Evolutionary conservation across 345 rosid species (phyloP), one percentile per base, ranked within the genome.

Genomic region (Rhizophora mangle): DNA sequence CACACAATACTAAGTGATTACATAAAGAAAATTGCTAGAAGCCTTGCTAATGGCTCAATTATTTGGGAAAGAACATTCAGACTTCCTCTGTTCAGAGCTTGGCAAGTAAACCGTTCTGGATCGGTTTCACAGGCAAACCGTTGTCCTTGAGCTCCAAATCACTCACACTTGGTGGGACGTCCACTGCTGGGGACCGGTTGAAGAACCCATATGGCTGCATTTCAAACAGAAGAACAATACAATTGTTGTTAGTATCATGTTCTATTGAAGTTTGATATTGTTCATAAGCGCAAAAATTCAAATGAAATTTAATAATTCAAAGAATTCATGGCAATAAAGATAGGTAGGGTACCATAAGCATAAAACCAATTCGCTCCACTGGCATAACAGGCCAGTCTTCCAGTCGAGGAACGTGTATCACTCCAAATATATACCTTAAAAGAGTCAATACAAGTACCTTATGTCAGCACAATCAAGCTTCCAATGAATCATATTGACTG

Each of bases 331-430:
- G 18, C 18, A 43, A 19, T 43, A 13, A 43, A 1, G 19, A 43
- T 2, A 13, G 13, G 47, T 43, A 11, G 3, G 13, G 49, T 85
- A 92, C 97, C 97, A 86, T 84, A 30, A 92, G 91, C 67, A 77
- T 86, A 76, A 92, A 92, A 64, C 97, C 97, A 47, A 89, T 84
- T 72, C 75, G 94, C 52, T 92, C 97, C 29, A 85, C 96, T 0
- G 98, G 96, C 98, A 90, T 92, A 67, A 92, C 92, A 0, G 98
- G 98, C 98, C 98, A 92, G 81, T 92, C 98, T 82, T 92, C 98
- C 70, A 92, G 79, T 64, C 98, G 83, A 63, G 98, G 98, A 39
- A 92, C 88, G 70, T 90, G 96, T 22, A 85, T 92, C 69, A 90
- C 78, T 63, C 98, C 98, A 79, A 92, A 92, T 58, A 90, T 88